Base-by-base conservation (phyloP, 352 stramenopile species). In the Elongisporangium undulatum region DNA sequence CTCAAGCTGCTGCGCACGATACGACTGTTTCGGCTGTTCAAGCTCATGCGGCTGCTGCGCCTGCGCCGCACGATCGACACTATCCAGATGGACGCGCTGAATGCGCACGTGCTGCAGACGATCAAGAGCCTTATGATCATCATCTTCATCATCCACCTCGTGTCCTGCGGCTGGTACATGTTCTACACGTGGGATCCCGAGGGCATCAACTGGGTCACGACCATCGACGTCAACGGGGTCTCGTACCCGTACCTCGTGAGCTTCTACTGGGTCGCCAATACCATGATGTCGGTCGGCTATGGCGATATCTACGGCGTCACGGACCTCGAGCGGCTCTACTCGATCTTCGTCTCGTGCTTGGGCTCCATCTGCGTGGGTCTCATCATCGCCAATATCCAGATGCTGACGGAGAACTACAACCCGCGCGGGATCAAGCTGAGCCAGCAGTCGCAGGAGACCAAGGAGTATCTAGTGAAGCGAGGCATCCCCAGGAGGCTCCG, bases 261-360 rank as follows among this genome's bases (percentile, higher is more conserved):
- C 63, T 92, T 97, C 57, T 97, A 98, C 70, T 97, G 88, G 89
- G 93, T 94, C 26, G 87, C 92, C 0, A 95, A 95, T 52, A 97
- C 90, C 8, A 96, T 98, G 76, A 97, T 97, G 88, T 95, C 88
- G 0, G 87, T 98, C 29, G 90, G 91, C 0, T 97, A 97, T 56
- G 92, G 92, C 17, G 92, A 98, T 38, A 94, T 97, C 50, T 89
- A 81, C 38, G 82, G 80, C 2, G 72, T 94, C 52, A 96, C 84
- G 0, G 81, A 93, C 38, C 63, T 59, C 20, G 89, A 97, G 57
- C 72, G 89, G 1, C 24, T 93, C 2, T 96, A 95, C 65, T 89
- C 87, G 4, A 95, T 96, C 38, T 80, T 94, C 48, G 81, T 94
- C 51, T 73, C 94, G 41, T 85, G 85, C 23, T 66, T 96, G 5